Base-by-base conservation (phyloP, 768 basidiomycete genomes). In the Termitomyces sp. region DNA sequence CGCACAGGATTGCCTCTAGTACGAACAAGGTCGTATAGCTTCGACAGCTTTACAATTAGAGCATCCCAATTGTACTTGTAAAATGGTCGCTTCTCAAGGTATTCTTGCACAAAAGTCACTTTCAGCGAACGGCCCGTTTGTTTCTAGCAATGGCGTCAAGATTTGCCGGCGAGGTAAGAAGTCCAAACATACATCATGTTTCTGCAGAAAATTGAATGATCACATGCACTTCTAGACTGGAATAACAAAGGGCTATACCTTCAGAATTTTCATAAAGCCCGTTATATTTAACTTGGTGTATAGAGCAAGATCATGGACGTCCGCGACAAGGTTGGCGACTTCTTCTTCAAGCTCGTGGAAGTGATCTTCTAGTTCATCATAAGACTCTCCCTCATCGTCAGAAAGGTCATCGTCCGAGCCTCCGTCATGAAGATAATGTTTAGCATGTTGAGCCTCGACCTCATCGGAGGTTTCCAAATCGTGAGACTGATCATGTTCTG, bases 261-360 rank as follows among this genome's bases (percentile, higher is more conserved):
- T 98, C 60, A 98, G 78, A 60, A 98, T 98, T 75, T 99, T 99
- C 80, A 98, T 90, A 70, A 99, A 99, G 10, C 97, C 97, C 1
- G 97, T 98, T 66, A 98, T 94, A 70, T 98, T 98, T 55, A 98
- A 83, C 69, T 98, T 98, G 3, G 96, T 95, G 69, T 95, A 82
- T 31, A 98, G 76, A 1, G 94, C 94, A 41, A 95, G 79, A 70
- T 94, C 92, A 63, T 94, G 92, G 12, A 92, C 90, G 62, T 92
- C 90, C 0, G 96, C 96, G 18, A 99, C 96, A 44, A 99, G 83
- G 42, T 84, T 90, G 0, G 95, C 96, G 20, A 98, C 92, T 67
- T 95, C 93, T 67, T 97, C 95, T 72, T 98, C 94, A 20, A 98
- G 76, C 16, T 79, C 80, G 60, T 88, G 85, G 70, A 97, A 99